Percentiles rank a stretch among this genome's conserved stretches.
phyloP scores from a whole-genome alignment of 805 yeast species.

The Pichia heedii region DNA sequence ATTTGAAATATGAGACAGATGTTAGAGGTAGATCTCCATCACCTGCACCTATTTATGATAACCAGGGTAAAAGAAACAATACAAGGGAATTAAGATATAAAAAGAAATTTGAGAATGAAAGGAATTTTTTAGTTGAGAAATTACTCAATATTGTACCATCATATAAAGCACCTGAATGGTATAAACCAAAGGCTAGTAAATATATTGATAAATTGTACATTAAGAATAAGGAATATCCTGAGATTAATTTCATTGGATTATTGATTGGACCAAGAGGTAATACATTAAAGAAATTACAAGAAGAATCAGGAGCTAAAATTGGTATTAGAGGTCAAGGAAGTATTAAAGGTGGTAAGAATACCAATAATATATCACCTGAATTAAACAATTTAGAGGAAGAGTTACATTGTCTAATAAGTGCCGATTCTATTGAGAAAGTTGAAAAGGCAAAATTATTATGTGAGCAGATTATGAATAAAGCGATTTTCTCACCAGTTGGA shows the following conservation, averaged over 20 bases:
- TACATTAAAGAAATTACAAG: slow-evolving; percentile 72
- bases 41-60: slow-evolving; percentile 89
- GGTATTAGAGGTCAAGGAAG: slow-evolving; percentile 95
- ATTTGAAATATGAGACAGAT: slow-evolving; percentile 34
- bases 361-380: slow-evolving; percentile 36
- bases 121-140: slow-evolving; percentile 67
- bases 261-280: slow-evolving; percentile 94
- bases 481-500: slow-evolving; percentile 84
- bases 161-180: slow-evolving; percentile 73
- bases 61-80: slow-evolving; percentile 72
- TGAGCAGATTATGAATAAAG: slow-evolving; percentile 68
- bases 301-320: slow-evolving; percentile 78
- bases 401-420: slow-evolving; percentile 78
- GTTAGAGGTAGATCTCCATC: slow-evolving; percentile 57
- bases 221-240: slow-evolving; percentile 83
- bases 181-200: slow-evolving; percentile 45
- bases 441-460: slow-evolving; percentile 67
- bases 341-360: slow-evolving; percentile 79
- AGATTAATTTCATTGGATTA: slow-evolving; percentile 85
- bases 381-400: slow-evolving; percentile 66
- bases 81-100: slow-evolving; percentile 66
- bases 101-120: slow-evolving; percentile 62
- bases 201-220: slow-evolving; percentile 75
- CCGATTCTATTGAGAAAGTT: slow-evolving; percentile 71
- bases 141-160: slow-evolving; percentile 67